phyloP scores from a whole-genome alignment of 1,284 basidiomycete genomes.

The Exobasidium cylindrosporum region DNA sequence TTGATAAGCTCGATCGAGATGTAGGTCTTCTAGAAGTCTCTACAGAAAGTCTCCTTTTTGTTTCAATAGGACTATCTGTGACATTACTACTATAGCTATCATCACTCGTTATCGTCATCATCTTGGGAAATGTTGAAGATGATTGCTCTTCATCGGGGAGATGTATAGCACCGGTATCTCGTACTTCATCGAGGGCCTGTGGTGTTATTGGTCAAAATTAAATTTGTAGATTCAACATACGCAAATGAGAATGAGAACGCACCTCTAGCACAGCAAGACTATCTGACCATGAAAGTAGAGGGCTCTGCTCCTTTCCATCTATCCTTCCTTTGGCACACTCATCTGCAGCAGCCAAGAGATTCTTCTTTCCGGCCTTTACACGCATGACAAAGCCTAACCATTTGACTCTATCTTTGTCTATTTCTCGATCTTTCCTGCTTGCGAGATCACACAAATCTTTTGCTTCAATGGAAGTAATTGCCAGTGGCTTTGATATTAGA shows the following conservation, averaged over 20 bases:
- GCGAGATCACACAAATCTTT: conserved; percentile 9
- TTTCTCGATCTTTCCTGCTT: background rate
- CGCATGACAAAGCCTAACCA: conserved; percentile 32
- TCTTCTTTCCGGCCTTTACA: background rate
- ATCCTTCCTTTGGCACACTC: conserved; percentile 15
- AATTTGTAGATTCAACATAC: too few species aligned
- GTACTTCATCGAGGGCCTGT: conserved; percentile 12
- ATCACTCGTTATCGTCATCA: background rate
- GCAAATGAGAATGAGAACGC: background rate
- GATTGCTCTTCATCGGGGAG: background rate
- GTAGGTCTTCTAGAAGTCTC: background rate
- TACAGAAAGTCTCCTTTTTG: background rate
- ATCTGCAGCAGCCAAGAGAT: conserved; percentile 13
- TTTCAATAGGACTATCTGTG: background rate
- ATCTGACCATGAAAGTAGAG: conserved; percentile 10
- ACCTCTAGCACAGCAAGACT: conserved; percentile 12
- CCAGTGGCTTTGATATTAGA: conserved; percentile 8
- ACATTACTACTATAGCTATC: background rate
- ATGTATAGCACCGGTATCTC: background rate
- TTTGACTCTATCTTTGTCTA: conserved; percentile 21
- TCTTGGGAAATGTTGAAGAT: conserved; percentile 1
- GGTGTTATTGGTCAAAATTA: conserved; percentile 4
- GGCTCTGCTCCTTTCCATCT: background rate
- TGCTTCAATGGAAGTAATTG: conserved; percentile 3
- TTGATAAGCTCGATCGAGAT: background rate